Evolutionary conservation across 2,329 filamentous ascomycete species (phyloP), one percentile per base, ranked within the genome.

Genomic region (Diaporthe capsici): DNA sequence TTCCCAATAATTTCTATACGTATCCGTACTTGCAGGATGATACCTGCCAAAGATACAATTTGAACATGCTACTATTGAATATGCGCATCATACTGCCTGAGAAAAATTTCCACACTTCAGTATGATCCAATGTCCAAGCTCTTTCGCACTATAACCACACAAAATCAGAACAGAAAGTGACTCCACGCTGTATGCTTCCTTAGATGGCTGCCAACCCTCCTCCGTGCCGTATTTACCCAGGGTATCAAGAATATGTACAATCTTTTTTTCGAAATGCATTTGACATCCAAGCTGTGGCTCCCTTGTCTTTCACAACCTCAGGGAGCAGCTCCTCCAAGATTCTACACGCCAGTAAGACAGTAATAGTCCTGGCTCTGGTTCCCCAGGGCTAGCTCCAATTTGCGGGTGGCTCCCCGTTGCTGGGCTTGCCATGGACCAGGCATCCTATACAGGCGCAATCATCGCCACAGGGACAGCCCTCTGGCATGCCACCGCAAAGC

Each of bases 371-470:
- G 61, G 34, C 12, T 22, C 57, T n/a, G 9, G 20, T 22, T 17
- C 7, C 37, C 13, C 8, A n/a, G 5, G n/a, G 3, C 49, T 51
- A 75, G 10, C 37, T 60, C 75, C 55, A 76, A 15, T 12, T 60
- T 25, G 55, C 25, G 20, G 73, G 9, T 8, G 49, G 17, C 28
- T 71, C 28, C 2, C 51, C 60, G n/a, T 67, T 61, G 10, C 34
- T 53, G 25, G 75, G 70, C 42, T 84, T 84, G 73, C 71, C 58
- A 47, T 92, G 90, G 70, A 91, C 89, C 68, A 87, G 84, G 77
- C 90, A 92, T 5, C 90, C 90, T 3, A 91, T 82, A 78, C 90
- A 92, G 76, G 88, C 84, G 75, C 90, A 92, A 76, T 90, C 89
- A 75, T 92, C 89, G 12, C 90, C 90, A 74, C 90, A 92, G 0